These are phyloP conservation scores for Wallacemonas sp. DNA, from an alignment of 208 protist genomes.

Conservation along the genomic window DNA sequence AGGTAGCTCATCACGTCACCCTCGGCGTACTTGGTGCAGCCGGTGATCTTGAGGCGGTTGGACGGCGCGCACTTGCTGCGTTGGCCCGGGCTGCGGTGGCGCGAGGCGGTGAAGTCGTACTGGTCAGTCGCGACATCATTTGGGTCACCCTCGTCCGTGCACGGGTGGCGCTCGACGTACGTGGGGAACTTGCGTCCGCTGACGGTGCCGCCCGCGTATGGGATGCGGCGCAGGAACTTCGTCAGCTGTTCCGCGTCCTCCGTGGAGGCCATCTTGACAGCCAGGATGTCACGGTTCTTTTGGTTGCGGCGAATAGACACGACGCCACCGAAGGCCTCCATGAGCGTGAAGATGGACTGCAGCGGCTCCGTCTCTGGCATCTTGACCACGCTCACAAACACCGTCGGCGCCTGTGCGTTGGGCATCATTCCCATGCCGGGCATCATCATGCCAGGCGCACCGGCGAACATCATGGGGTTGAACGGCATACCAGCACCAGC, in stretches of 20 bases:
- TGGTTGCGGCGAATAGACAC: conserved; percentile 87
- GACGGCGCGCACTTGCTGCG: conserved; percentile 72
- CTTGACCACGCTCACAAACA: conserved; percentile 78
- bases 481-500: conserved; percentile 18
- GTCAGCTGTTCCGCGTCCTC: conserved; percentile 77
- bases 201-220: conserved; percentile 74
- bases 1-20: conserved; percentile 86
- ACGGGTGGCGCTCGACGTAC: conserved; percentile 83
- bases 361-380: conserved; percentile 77
- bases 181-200: conserved; percentile 85
- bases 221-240: conserved; percentile 71
- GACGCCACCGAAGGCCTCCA: conserved; percentile 85
- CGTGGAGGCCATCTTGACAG: conserved; percentile 80
- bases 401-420: conserved; percentile 47
- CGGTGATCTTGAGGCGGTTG: conserved; percentile 76
- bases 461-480: conserved; percentile 32
- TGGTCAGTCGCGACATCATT: conserved; percentile 65
- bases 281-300: conserved; percentile 86
- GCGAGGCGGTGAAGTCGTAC: conserved; percentile 87
- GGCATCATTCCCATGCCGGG: conserved; percentile 21
- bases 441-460: conserved; percentile 21
- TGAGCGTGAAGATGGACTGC: conserved; percentile 77
- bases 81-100: conserved; percentile 85
- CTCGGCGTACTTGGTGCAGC: conserved; percentile 69
- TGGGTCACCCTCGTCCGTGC: conserved; percentile 83